Conservation (phyloP, 202 grass and related monocot species). For the Cymbopogon flexuosus region DNA sequence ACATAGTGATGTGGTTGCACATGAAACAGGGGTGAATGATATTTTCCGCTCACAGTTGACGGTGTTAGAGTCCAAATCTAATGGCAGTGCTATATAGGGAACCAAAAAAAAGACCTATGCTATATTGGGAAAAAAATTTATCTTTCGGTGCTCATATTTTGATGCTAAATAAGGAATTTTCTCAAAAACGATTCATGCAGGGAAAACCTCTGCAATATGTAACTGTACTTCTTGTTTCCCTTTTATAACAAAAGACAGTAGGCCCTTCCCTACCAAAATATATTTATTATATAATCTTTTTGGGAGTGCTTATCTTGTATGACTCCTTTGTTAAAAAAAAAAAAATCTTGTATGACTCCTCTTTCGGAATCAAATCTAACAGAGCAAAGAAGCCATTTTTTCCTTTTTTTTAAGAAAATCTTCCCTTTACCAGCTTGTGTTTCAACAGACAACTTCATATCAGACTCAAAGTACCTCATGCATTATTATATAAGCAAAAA, state of each 20-base stretch:
- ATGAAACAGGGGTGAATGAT: no score
- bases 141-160: no score
- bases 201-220: neutral
- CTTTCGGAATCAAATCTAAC: neutral
- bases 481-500: no score
- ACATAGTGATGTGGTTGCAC: no score
- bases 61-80: no score
- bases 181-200: slow-evolving; percentile 16
- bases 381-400: neutral
- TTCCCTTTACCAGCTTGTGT: neutral
- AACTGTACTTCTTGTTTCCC: neutral
- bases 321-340: no score
- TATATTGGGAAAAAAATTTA: no score
- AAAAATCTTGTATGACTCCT: neutral
- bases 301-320: neutral
- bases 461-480: no score
- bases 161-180: no score
- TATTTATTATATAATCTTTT: neutral
- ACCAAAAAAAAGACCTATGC: no score
- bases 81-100: no score
- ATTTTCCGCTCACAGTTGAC: no score
- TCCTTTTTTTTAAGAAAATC: neutral
- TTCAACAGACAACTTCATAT: neutral
- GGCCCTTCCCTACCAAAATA: neutral
- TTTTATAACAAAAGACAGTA: neutral